Percentiles rank a stretch among this genome's conserved stretches.
Evolutionary conservation across 2,329 filamentous ascomycete species (phyloP).

Genomic region (Alternaria alternata): DNA sequence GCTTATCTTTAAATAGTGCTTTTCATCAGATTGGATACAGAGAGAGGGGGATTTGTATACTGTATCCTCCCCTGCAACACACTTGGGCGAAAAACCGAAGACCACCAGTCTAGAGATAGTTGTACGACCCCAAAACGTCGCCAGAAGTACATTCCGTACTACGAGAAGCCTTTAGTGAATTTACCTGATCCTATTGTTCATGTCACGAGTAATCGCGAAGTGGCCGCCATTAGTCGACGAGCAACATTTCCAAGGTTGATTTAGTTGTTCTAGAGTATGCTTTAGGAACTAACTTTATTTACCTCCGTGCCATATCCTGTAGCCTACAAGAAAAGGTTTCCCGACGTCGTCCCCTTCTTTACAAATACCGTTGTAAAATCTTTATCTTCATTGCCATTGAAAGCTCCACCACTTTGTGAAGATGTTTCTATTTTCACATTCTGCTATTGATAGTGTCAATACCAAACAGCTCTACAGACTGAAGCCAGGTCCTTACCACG

Average conservation of each 20-base stretch:
- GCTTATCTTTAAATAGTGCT: background rate
- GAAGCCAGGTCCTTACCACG: background rate
- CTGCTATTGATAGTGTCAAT: background rate
- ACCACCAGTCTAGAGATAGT: background rate
- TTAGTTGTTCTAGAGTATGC: background rate
- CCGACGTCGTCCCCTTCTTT: no score
- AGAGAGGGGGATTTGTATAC: background rate
- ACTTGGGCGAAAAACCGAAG: background rate
- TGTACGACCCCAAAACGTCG: background rate
- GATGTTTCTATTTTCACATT: background rate
- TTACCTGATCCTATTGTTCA: constrained; percentile 24
- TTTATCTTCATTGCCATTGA: background rate
- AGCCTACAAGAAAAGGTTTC: background rate
- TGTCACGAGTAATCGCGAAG: constrained; percentile 20
- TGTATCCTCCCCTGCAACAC: background rate
- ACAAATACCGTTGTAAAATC: background rate
- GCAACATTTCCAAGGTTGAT: background rate
- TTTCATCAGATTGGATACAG: background rate
- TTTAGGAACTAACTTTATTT: background rate
- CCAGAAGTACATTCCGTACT: constrained; percentile 27
- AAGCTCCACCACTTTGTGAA: background rate
- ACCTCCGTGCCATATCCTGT: background rate
- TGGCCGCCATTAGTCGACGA: constrained; percentile 15
- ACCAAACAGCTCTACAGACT: background rate
- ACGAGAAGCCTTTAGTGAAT: constrained; percentile 34